Evolutionary conservation across 2,329 filamentous ascomycete genomes (phyloP), one percentile per base, ranked within the genome.

Genomic region (Colletotrichum gloeosporioides): DNA sequence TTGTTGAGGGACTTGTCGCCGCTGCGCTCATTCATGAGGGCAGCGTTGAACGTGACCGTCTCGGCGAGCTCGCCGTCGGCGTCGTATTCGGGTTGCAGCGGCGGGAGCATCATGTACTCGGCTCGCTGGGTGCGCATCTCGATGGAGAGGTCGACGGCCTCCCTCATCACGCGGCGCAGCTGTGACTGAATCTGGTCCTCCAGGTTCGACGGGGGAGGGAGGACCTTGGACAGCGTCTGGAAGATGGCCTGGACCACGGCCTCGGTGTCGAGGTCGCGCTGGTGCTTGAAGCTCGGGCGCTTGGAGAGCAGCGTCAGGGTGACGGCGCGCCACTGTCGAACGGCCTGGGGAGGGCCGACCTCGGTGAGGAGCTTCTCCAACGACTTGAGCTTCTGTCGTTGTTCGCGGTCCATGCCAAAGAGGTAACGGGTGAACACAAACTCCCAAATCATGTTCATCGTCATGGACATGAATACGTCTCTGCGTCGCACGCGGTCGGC

Each of bases 361-460:
- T 99, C 97, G 25, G 91, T 91, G 34, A 99, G 90, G 53, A 95
- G 93, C 88, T 98, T 98, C 87, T 99, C 98, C 10, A 99, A 91
- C 39, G 94, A 93, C 88, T 99, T 99, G 84, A 99, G 93, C 86
- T 99, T 99, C 85, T 99, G 96, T 80, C 97, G 93, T 86, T 99
- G 97, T 85, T 99, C 97, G 80, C 96, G 92, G 84, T 99, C 97
- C 95, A 99, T 98, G 81, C 97, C 97, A 84, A 99, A 99, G 31
- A 99, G 92, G 84, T 99, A 99, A 78, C 97, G 93, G 10, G 96
- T 98, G 83, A 99, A 99, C 83, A 99, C 93, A 82, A 98, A 98
- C 85, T 99, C 97, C 96, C 96, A 99, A 68, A 99, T 93, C 96
- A 99, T 98, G 77, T 95, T 97, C 96, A 99, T 99, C 72, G 96